Conservation (phyloP, 306 rosid genomes). For the Cicer yamashitae region DNA sequence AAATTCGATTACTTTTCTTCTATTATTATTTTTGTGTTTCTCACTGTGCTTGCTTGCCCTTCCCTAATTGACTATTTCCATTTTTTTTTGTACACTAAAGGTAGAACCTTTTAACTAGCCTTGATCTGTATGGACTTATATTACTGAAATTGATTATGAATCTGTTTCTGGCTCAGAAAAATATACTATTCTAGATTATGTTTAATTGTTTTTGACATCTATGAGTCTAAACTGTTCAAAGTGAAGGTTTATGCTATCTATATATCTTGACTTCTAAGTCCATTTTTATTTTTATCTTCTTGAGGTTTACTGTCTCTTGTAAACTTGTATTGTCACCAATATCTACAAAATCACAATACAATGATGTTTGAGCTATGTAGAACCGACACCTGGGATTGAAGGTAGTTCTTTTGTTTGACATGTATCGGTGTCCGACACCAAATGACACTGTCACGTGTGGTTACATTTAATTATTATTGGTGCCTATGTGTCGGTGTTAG, state of each 20-base stretch:
- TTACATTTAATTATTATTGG: no score
- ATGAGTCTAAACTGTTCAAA: conserved; percentile 23
- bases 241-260: conserved; percentile 4
- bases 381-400: no score
- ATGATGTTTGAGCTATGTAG: not conserved
- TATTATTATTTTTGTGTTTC: conserved; percentile 15
- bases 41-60: conserved; percentile 10
- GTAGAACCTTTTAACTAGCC: conserved; percentile 14
- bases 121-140: conserved; percentile 37
- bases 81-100: conserved; percentile 26
- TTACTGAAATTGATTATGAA: conserved; percentile 8
- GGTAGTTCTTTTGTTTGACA: no score
- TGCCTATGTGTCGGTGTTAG: no score
- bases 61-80: conserved; percentile 19
- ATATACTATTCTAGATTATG: conserved; percentile 8
- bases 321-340: not conserved
- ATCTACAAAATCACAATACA: conserved; percentile 12
- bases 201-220: not conserved
- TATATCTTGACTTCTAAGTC: not conserved
- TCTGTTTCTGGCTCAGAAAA: conserved; percentile 25
- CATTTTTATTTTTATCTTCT: not conserved
- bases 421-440: no score
- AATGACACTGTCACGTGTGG: no score
- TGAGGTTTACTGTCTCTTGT: not conserved
- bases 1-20: conserved; percentile 12